These are phyloP conservation scores for Dioscorea dumetorum DNA, from an alignment of 106 monocot species.

Conservation along the genomic window DNA sequence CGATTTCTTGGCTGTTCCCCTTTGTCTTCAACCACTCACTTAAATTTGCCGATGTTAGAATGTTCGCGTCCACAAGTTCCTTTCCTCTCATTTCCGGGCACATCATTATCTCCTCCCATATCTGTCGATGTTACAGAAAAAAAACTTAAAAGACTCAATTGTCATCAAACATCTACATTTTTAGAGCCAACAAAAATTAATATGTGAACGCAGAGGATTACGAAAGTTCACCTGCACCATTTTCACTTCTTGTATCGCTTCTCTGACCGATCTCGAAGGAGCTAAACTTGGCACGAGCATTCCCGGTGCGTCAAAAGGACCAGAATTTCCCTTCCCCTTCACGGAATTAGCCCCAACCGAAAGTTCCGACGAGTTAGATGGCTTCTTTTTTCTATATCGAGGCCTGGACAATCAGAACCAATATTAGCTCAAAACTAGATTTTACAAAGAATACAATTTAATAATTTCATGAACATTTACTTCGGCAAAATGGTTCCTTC, in stretches of 20 bases:
- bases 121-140: constrained; percentile 29
- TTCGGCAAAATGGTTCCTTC: constrained; percentile 87
- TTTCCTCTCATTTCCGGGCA: constrained; percentile 51
- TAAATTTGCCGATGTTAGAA: constrained; percentile 39
- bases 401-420: constrained; percentile 42
- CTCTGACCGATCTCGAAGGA: constrained; percentile 85
- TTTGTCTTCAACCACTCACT: constrained; percentile 68
- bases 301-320: constrained; percentile 45
- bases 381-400: constrained; percentile 51
- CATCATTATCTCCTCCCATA: constrained; percentile 75
- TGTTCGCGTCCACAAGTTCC: constrained; percentile 55
- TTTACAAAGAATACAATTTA: not conserved
- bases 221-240: constrained; percentile 73
- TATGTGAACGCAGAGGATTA: no score
- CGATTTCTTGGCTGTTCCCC: constrained; percentile 34
- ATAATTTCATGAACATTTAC: constrained; percentile 17
- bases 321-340: constrained; percentile 23
- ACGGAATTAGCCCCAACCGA: constrained; percentile 33
- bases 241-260: constrained; percentile 85
- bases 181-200: no score
- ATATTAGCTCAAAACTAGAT: not conserved
- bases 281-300: constrained; percentile 74
- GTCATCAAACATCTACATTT: no score
- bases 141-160: no score
- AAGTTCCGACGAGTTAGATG: constrained; percentile 35